Evolutionary conservation across 163 green algal species (phyloP), one percentile per base, ranked within the genome.

Genomic region (Chloromonas sp.): DNA sequence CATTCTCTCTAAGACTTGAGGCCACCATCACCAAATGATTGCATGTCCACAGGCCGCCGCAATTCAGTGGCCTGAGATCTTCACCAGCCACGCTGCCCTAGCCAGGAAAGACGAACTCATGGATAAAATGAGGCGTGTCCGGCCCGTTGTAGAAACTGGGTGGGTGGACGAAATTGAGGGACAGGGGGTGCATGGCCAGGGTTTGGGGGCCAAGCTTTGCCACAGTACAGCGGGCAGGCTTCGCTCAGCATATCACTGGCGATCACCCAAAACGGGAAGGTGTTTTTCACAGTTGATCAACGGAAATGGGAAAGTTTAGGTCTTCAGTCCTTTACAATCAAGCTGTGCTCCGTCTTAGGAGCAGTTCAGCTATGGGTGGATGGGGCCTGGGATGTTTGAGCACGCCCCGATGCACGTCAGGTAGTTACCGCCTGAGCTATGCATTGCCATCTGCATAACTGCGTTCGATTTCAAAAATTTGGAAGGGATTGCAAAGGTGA

Each of bases 71-170:
- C 96, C 96, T 0, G 91, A 98, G 3, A 86, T 97, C 1, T 98
- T 98, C 82, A 71, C 59, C 1, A 90, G 86, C 0, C 78, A 87
- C 13, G 89, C 88, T 11, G 94, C 93, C 0, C 61, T 92, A 66
- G 87, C 84, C 2, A 77, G 88, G 5, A 95, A 96, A 84, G 85
- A 91, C 0, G 83, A 91, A 58, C 87, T 98, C 58, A 83, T 98
- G n/a, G 92, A 96, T 61, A 89, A 96, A 71, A 98, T 98, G 94
- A 89, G 93, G 1, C 80, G 85, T 3, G 94, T 97, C 1, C 91
- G 97, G 60, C 97, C 97, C 5, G 97, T 99, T 0, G 95, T 99
- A 2, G 97, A 99, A 89, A 99, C 97, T 1, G 97, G 97, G 93
- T 95, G 78, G 71, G 14, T 58, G 11, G 71, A 58, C 13, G 5